A percentile compares a stretch with the other conserved stretches of the same genome.
Conservation (phyloP, 2,329 filamentous ascomycete species). For the Aspergillus persii region DNA sequence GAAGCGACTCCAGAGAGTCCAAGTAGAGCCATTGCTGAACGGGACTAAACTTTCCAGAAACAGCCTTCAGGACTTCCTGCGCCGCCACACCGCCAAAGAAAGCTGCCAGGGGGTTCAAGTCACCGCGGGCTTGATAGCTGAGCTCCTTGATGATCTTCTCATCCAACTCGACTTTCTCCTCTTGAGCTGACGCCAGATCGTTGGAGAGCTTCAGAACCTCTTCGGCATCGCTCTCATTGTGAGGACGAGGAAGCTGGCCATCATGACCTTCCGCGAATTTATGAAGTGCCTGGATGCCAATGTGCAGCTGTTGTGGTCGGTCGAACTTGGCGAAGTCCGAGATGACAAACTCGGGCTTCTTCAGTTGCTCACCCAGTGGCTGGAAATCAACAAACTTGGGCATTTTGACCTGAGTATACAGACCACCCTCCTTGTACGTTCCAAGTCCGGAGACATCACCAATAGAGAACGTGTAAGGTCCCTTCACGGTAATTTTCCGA, state of each 20-base stretch:
- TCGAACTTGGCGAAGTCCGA: conserved; percentile 99
- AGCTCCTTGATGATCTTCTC: conserved; percentile 91
- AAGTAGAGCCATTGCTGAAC: conserved; percentile 96
- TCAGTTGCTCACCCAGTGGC: conserved; percentile 70
- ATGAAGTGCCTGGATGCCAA: conserved; percentile 90
- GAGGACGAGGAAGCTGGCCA: conserved; percentile 73
- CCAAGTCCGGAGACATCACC: conserved; percentile 87
- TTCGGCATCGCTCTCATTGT: conserved; percentile 79
- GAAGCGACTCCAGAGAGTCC: conserved; percentile 94
- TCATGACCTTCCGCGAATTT: conserved; percentile 72
- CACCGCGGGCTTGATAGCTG: conserved; percentile 89
- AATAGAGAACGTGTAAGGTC: conserved; percentile 95
- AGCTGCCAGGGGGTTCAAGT: conserved; percentile 87
- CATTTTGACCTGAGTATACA: conserved; percentile 98
- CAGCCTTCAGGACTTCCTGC: conserved; percentile 93
- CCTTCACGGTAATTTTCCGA: conserved; percentile 88
- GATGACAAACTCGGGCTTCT: conserved; percentile 83
- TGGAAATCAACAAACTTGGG: conserved; percentile 91
- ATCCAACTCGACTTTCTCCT: conserved; percentile 78
- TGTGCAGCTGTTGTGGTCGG: conserved; percentile 84
- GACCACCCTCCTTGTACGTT: conserved; percentile 80
- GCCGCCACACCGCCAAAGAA: conserved; percentile 92
- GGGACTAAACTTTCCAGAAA: conserved; percentile 97
- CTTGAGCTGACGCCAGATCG: conserved; percentile 62
- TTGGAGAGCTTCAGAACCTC: conserved; percentile 75